Evolutionary conservation across 2,329 filamentous ascomycete species (phyloP), one percentile per base, ranked within the genome.

Genomic region (Colletotrichum sansevieriae): DNA sequence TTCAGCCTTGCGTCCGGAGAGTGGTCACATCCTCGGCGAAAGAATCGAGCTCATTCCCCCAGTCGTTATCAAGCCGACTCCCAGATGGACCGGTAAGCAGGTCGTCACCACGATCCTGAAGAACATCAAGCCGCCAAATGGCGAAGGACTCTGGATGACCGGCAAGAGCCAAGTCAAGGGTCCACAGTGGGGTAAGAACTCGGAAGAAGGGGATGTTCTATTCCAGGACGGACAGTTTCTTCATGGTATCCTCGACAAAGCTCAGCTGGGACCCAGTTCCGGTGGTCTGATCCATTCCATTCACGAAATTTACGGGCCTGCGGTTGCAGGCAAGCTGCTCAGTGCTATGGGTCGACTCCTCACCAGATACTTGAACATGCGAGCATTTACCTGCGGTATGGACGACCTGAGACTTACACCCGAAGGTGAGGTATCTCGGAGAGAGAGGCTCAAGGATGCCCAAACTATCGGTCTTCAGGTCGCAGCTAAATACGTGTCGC

Each of bases 381-480:
- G 95, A 59, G 96, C 95, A 2, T 98, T 98, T 78, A 96, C 93
- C 72, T 99, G 96, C 79, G 97, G 97, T 77, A 97, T 99, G 80
- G 95, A 99, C 75, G 97, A 99, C 84, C 85, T 99, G 67, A 89
- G 92, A 66, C 88, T 99, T 59, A 98, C 95, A 0, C 84, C 87
- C 1, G 84, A 92, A 71, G 95, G 96, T 61, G 94, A 99, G 76
- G 82, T 83, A 63, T 84, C 86, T 61, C 90, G 96, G 47, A 88
- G 87, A 72, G 83, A 92, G 72, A 89, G 90, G 71, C 83, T 99
- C 12, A 82, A 86, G 71, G 87, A 87, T 57, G 92, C 94, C 1
- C 82, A 89, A 44, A 82, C 79, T 3, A 87, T 95, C 64, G 96
- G 96, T 68, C 86, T 94, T 7, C 84, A 93, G 65, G 92, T 97